Evolutionary conservation across 306 rosid genomes (phyloP).

Genomic region (Prunus mongolica): DNA sequence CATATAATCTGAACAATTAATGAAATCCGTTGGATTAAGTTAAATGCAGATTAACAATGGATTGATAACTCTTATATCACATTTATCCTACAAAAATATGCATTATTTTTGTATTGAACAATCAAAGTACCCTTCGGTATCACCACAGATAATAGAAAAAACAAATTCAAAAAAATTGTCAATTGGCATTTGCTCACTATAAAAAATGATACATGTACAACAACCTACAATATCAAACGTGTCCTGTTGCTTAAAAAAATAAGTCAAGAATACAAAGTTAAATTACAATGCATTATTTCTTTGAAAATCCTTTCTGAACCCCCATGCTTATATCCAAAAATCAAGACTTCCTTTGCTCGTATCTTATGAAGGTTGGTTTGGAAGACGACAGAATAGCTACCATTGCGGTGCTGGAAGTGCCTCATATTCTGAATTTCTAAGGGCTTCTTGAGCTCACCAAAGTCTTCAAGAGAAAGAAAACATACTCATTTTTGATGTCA

Average conservation of each 20-base stretch:
- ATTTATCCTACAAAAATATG: too few species aligned
- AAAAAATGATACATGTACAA: not conserved
- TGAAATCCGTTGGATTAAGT: too few species aligned
- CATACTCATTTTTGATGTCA: conserved; percentile 33
- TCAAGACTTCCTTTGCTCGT: too few species aligned
- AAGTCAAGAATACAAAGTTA: not conserved
- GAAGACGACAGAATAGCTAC: not conserved
- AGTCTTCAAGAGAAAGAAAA: conserved; percentile 34
- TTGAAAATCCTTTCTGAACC: not conserved
- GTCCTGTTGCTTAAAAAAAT: not conserved
- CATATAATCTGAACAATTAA: too few species aligned
- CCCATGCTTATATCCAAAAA: too few species aligned
- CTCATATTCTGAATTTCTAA: not conserved
- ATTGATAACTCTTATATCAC: too few species aligned
- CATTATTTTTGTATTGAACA: not conserved
- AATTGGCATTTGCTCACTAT: not conserved
- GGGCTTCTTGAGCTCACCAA: not conserved
- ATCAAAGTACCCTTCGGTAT: not conserved
- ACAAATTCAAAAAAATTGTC: not conserved
- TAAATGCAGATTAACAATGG: too few species aligned
- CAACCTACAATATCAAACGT: not conserved
- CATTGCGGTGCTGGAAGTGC: not conserved
- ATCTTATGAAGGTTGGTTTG: too few species aligned
- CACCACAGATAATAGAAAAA: not conserved
- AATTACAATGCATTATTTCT: not conserved